phyloP scores from a whole-genome alignment of 179 eudicot genomes.

The Sideroxylon spinosum region DNA sequence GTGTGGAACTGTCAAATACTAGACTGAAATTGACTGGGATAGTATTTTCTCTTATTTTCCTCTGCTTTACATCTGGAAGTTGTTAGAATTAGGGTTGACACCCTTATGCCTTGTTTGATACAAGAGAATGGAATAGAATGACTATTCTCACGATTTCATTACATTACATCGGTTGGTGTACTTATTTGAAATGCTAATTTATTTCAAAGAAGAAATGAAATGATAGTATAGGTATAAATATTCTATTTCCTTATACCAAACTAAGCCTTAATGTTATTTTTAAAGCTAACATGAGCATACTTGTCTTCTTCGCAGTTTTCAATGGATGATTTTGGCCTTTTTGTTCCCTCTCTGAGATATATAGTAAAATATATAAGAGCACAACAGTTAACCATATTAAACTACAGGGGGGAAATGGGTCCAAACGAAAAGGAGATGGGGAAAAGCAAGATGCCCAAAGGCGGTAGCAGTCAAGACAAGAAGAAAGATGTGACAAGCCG shows the following conservation, averaged over 20 bases:
- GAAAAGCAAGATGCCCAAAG: slow-evolving; percentile 20
- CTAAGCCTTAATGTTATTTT: neutral
- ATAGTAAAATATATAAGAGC: neutral
- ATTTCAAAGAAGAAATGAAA: too few species aligned
- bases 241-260: too few species aligned
- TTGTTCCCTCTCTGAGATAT: neutral
- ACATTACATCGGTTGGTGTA: too few species aligned
- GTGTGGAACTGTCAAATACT: neutral
- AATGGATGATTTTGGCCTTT: neutral
- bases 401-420: slow-evolving; percentile 85
- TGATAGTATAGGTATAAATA: too few species aligned
- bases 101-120: too few species aligned
- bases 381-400: neutral
- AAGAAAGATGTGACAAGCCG: slow-evolving; percentile 47
- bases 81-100: too few species aligned
- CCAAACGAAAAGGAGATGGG: slow-evolving; percentile 23
- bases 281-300: neutral
- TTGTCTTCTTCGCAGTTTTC: neutral
- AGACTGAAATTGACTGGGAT: neutral
- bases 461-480: slow-evolving; percentile 24
- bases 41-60: neutral
- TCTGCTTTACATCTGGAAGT: neutral
- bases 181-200: too few species aligned
- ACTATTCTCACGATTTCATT: too few species aligned
- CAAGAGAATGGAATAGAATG: too few species aligned